Evolutionary conservation across 805 yeast genomes (phyloP).

Genomic region (Starmerella kuoi): DNA sequence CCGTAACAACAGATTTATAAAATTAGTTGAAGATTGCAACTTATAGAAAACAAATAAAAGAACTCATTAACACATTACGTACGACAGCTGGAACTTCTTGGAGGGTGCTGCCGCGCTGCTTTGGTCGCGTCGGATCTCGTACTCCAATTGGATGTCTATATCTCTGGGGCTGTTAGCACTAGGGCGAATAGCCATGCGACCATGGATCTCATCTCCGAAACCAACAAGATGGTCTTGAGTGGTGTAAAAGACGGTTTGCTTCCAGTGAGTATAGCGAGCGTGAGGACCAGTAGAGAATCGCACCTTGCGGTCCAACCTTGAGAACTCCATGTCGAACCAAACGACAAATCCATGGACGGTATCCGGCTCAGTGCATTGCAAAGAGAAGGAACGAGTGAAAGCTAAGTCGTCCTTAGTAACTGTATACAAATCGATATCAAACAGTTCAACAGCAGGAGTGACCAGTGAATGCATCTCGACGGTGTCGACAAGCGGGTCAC

Average conservation of each 20-base stretch:
- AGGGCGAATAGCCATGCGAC: constrained; percentile 65
- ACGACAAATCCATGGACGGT: constrained; percentile 77
- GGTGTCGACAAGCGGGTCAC: constrained; percentile 92
- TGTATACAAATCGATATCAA: constrained; percentile 81
- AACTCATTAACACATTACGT: constrained; percentile 8
- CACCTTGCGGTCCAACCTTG: constrained; percentile 38
- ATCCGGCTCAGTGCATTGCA: constrained; percentile 68
- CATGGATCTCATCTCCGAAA: constrained; percentile 62
- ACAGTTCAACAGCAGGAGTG: constrained; percentile 58
- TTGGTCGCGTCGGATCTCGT: constrained; percentile 19
- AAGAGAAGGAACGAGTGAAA: constrained; percentile 55
- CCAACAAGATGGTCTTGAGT: constrained; percentile 65
- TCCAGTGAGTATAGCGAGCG: constrained; percentile 94
- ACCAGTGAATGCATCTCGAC: constrained; percentile 67
- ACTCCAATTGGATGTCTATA: constrained; percentile 64
- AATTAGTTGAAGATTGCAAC: not conserved
- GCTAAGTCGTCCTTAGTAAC: constrained; percentile 72
- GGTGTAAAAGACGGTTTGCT: constrained; percentile 89
- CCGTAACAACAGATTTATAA: constrained; percentile 85
- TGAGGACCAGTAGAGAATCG: constrained; percentile 89
- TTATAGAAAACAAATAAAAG: not conserved
- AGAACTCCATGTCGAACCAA: constrained; percentile 89
- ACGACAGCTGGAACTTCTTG: constrained; percentile 5
- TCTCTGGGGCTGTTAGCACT: constrained; percentile 74
- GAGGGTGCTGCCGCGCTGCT: constrained; percentile 4